Evolutionary conservation across 441 rosid genomes (phyloP).

Genomic region (Dalechampia spathulata): DNA sequence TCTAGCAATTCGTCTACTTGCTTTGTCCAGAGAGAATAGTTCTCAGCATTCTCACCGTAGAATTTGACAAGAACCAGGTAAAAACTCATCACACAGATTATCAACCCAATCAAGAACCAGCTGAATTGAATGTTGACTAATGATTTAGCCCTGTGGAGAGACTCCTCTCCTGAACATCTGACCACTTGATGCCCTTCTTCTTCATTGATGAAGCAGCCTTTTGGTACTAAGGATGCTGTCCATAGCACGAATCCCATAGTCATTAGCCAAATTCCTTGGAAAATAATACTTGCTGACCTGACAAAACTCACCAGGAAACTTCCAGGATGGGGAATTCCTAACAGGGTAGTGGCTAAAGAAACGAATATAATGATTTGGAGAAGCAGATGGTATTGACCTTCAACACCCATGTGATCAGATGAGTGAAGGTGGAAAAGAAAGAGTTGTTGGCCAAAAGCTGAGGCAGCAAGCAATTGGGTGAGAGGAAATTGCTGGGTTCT

Average conservation of each 20-base stretch:
- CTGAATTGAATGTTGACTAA: slow-evolving; percentile 68
- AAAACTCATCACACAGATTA: slow-evolving; percentile 38
- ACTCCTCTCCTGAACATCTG: slow-evolving; percentile 43
- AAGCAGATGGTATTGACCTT: slow-evolving; percentile 78
- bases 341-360: slow-evolving; percentile 49
- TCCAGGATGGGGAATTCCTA: slow-evolving; percentile 46
- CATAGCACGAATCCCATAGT: slow-evolving; percentile 71
- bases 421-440: slow-evolving; percentile 82
- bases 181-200: slow-evolving; percentile 72
- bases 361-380: slow-evolving; percentile 50
- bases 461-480: slow-evolving; percentile 45
- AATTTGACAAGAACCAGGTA: slow-evolving; percentile 36
- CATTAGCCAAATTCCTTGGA: slow-evolving; percentile 80
- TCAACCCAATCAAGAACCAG: slow-evolving; percentile 45
- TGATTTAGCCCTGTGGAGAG: slow-evolving; percentile 61
- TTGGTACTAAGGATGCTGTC: slow-evolving; percentile 64
- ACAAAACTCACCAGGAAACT: slow-evolving; percentile 70
- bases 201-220: slow-evolving; percentile 50
- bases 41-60: slow-evolving; percentile 24
- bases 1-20: slow-evolving; percentile 17
- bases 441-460: slow-evolving; percentile 64
- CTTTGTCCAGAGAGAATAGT: slow-evolving; percentile 34
- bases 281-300: slow-evolving; percentile 54
- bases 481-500: slow-evolving; percentile 27
- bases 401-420: slow-evolving; percentile 70